A percentile compares a stretch with the other conserved stretches of the same genome.
Conservation (phyloP, 352 stramenopile species). For the Phytophthora cryptogea region DNA sequence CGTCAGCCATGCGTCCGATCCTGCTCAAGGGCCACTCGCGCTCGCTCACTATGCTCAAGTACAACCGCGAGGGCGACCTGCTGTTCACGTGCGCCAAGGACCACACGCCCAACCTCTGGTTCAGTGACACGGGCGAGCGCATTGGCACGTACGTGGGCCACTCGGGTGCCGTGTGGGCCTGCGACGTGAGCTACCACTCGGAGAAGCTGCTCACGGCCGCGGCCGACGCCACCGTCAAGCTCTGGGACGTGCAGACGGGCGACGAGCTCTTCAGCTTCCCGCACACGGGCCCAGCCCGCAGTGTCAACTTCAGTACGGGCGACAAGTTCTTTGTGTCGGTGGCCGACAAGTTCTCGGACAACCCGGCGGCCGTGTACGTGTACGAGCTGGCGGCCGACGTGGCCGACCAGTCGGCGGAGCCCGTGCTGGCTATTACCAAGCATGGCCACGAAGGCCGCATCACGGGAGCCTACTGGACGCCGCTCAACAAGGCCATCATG, state of each 20-base stretch:
- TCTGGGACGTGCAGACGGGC: slow-evolving; percentile 93
- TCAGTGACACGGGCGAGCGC: slow-evolving; percentile 95
- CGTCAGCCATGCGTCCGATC: slow-evolving; percentile 92
- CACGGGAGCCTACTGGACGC: slow-evolving; percentile 86
- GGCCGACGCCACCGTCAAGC: slow-evolving; percentile 92
- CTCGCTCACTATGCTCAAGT: slow-evolving; percentile 98
- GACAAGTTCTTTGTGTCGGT: slow-evolving; percentile 87
- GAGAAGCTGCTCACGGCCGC: slow-evolving; percentile 95
- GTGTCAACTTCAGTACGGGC: slow-evolving; percentile 88
- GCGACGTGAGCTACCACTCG: slow-evolving; percentile 94
- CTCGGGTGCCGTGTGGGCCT: slow-evolving; percentile 96
- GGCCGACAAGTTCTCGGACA: slow-evolving; percentile 85
- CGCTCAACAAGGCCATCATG: slow-evolving; percentile 87
- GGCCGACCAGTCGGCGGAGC: slow-evolving; percentile 58
- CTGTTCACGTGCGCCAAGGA: slow-evolving; percentile 98
- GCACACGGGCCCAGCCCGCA: slow-evolving; percentile 80
- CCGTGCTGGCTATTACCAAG: slow-evolving; percentile 77
- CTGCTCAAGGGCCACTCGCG: slow-evolving; percentile 99
- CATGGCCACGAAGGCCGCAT: slow-evolving; percentile 82
- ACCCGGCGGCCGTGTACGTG: slow-evolving; percentile 75
- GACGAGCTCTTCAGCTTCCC: slow-evolving; percentile 87
- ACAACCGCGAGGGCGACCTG: slow-evolving; percentile 99
- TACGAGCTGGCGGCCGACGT: slow-evolving; percentile 80
- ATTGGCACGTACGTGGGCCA: slow-evolving; percentile 97
- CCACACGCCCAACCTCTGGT: slow-evolving; percentile 97